Conservation (phyloP, 2,329 filamentous ascomycete species). For the Xylariaceae sp. region DNA sequence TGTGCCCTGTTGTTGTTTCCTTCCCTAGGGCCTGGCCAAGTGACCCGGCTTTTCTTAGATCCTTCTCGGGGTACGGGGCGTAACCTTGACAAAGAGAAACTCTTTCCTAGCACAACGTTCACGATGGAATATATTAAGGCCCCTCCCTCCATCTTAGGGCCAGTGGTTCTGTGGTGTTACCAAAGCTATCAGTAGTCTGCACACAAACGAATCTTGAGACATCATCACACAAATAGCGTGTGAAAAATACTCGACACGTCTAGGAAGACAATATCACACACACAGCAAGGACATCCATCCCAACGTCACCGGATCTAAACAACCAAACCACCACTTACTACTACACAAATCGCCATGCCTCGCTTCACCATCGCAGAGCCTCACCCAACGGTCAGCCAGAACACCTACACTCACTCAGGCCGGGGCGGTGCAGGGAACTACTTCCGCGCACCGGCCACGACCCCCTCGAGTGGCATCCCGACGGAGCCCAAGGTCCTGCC, state of each 20-base stretch:
- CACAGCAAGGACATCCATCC: constrained; percentile 7
- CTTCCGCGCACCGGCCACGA: constrained; percentile 54
- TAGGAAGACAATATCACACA: neutral
- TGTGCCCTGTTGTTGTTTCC: too few species aligned
- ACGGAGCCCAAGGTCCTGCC: constrained; percentile 52
- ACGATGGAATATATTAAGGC: constrained; percentile 37
- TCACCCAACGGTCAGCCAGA: constrained; percentile 54
- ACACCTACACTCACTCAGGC: constrained; percentile 59
- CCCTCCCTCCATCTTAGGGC: constrained; percentile 21
- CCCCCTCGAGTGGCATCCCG: constrained; percentile 53
- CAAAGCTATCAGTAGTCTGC: too few species aligned
- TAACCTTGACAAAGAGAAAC: constrained; percentile 42
- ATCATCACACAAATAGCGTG: neutral
- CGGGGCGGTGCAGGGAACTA: constrained; percentile 65
- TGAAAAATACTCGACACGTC: neutral
- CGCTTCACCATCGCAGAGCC: constrained; percentile 56
- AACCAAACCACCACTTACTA: constrained; percentile 2
- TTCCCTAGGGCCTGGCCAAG: constrained; percentile 20
- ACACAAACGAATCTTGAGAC: neutral
- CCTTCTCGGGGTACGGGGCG: constrained; percentile 29
- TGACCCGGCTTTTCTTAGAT: constrained; percentile 24
- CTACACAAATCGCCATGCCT: constrained; percentile 44
- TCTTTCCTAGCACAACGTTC: constrained; percentile 24
- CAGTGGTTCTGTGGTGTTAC: neutral
- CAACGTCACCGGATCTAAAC: constrained; percentile 20